Evolutionary conservation across 768 basidiomycete genomes (phyloP), one percentile per base, ranked within the genome.

Genomic region (Tubosaeta brunneosetosa): DNA sequence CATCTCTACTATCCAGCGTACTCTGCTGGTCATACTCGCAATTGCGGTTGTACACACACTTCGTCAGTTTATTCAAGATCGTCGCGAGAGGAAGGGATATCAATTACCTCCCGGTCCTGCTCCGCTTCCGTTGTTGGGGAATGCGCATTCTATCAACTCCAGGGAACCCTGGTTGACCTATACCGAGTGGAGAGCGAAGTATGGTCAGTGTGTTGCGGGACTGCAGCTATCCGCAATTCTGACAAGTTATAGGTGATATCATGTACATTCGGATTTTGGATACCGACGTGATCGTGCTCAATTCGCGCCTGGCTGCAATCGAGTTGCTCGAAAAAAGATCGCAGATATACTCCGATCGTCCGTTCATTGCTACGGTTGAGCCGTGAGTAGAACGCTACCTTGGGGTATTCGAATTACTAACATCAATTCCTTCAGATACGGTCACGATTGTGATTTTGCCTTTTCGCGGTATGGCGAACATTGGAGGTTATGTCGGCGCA

Each of bases 401-500:
- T 10, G 6, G 2, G 36, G 13, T 19, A 19, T 40, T 46, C 17
- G 13, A 32, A 19, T 3, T 19, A 4, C 6, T 29, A 33, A 8
- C 9, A 4, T 26, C 11, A 12, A 11, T 44, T 17, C 17, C 13
- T 1, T 12, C n/a, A 59, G 58, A 19, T 58, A 32, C 34, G 56
- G 59, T 0, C 48, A 52, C 1, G 51, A 27, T 9, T 31, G 11
- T 10, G 32, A 55, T 6, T 50, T 60, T 27, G 17, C 8, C 26
- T 50, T 54, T 17, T 19, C 37, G 22, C n/a, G 9, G 8, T 50
- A 54, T 36, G 53, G 49, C 14, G 38, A 50, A 16, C 48, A 44
- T n/a, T 58, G 54, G 57, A 49, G 55, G 41, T 40, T 58, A 32
- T 61, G 60, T 14, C 53, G 60, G 22, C 49, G 59, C 29, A 61